Evolutionary conservation across 768 basidiomycete species (phyloP).

Genomic region (Tylopilus felleus): DNA sequence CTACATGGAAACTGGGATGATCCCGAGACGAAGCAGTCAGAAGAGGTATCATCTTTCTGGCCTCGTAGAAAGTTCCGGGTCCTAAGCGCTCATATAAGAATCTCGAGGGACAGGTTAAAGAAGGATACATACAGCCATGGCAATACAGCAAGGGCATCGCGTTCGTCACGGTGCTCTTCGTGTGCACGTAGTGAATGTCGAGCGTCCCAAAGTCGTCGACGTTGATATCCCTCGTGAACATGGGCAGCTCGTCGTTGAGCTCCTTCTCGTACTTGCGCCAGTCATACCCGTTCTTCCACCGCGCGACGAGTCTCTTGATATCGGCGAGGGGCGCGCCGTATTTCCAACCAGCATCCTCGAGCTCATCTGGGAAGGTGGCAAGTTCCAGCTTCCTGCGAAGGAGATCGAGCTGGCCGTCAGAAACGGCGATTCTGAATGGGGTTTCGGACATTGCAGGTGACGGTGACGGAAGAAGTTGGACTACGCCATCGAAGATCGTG

Average conservation of each 20-base stretch:
- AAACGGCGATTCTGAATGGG: conserved; percentile 47
- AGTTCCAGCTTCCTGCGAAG: conserved; percentile 48
- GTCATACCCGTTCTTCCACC: conserved; percentile 54
- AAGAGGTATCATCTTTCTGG: conserved; percentile 53
- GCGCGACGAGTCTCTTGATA: conserved; percentile 43
- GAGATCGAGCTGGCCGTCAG: conserved; percentile 39
- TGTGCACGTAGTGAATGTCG: conserved; percentile 59
- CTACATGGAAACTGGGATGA: conserved; percentile 61
- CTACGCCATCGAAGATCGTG: too few species aligned
- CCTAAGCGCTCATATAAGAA: conserved; percentile 27
- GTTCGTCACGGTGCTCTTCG: conserved; percentile 40
- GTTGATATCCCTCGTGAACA: conserved; percentile 50
- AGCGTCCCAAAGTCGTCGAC: conserved; percentile 46
- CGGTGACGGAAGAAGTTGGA: neutral
- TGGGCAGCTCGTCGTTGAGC: conserved; percentile 51
- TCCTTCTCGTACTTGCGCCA: conserved; percentile 52
- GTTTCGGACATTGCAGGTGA: conserved; percentile 34
- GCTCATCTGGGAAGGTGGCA: conserved; percentile 52
- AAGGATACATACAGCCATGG: conserved; percentile 47
- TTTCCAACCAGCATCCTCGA: conserved; percentile 47
- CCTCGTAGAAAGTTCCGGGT: conserved; percentile 52
- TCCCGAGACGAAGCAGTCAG: conserved; percentile 39
- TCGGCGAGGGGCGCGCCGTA: conserved; percentile 54
- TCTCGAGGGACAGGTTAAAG: too few species aligned
- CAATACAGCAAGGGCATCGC: conserved; percentile 60